Percentiles rank a stretch among this genome's conserved stretches.
Evolutionary conservation across 1,284 basidiomycete genomes (phyloP).

Genomic region (Xanthoconium separans): DNA sequence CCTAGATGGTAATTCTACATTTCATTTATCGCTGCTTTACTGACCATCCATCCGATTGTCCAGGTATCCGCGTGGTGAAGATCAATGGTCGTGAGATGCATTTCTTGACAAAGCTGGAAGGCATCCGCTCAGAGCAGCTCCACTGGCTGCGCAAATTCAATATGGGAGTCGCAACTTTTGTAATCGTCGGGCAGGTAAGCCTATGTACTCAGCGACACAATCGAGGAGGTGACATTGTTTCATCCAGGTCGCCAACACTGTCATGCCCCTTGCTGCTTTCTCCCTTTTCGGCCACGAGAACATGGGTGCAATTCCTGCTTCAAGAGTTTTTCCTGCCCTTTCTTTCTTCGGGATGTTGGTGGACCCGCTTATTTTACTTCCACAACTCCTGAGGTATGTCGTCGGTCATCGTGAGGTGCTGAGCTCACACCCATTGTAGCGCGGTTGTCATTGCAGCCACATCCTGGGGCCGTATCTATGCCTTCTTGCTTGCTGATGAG

Average conservation of each 20-base stretch:
- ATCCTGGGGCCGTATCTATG: conserved; percentile 30
- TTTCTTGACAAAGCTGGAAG: conserved; percentile 23
- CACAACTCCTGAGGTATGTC: conserved; percentile 27
- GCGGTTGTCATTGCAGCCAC: conserved; percentile 36
- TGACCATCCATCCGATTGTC: not conserved
- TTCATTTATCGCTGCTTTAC: not conserved
- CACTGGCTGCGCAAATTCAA: conserved; percentile 30
- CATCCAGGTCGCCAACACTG: conserved; percentile 24
- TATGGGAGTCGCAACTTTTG: conserved; percentile 26
- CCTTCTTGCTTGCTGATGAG: conserved; percentile 29
- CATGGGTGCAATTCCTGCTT: conserved; percentile 22
- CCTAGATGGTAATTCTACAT: conserved; percentile 20
- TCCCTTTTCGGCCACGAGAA: conserved; percentile 30
- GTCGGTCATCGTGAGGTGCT: not conserved
- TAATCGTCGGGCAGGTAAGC: conserved; percentile 26
- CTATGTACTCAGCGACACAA: not conserved
- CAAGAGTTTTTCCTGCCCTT: conserved; percentile 29
- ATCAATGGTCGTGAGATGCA: conserved; percentile 26
- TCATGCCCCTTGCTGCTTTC: conserved; percentile 34
- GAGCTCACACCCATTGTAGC: conserved; percentile 18
- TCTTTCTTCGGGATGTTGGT: conserved; percentile 34
- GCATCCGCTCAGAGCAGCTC: conserved; percentile 26
- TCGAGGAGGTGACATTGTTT: conserved; percentile 1
- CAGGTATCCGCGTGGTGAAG: conserved; percentile 29
- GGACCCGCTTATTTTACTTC: conserved; percentile 30